Percentiles rank a stretch among this genome's conserved stretches.
Conservation (phyloP, 495 filamentous ascomycete genomes). For the Penicillium coprophilum region DNA sequence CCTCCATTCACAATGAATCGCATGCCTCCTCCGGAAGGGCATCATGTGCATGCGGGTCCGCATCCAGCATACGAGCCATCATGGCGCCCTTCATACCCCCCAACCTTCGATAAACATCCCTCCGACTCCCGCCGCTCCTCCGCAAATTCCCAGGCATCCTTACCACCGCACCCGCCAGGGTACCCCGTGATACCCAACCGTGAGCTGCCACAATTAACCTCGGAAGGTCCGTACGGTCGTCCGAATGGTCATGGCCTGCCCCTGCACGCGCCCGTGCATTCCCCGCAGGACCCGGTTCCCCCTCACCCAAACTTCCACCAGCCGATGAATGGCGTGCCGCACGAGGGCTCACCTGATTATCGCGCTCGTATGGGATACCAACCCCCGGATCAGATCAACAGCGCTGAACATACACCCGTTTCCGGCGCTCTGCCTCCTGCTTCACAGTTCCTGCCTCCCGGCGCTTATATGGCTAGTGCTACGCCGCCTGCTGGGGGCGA, state of each 20-base stretch:
- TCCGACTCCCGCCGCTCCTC: constrained; percentile 38
- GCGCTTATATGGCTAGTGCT: constrained; percentile 21
- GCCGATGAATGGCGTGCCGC: constrained; percentile 37
- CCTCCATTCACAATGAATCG: constrained; percentile 34
- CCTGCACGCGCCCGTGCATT: constrained; percentile 33
- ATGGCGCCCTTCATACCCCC: constrained; percentile 37
- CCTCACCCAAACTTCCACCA: constrained; percentile 33
- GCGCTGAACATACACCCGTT: constrained; percentile 30
- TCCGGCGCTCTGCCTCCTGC: constrained; percentile 25
- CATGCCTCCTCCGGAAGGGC: constrained; percentile 34
- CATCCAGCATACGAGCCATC: constrained; percentile 35
- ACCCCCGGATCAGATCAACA: constrained; percentile 28
- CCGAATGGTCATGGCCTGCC: constrained; percentile 36
- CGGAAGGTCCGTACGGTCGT: constrained; percentile 39
- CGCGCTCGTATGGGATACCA: constrained; percentile 37
- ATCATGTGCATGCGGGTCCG: constrained; percentile 26
- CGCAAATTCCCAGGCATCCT: constrained; percentile 26
- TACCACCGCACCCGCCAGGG: constrained; percentile 27
- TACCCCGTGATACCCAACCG: constrained; percentile 38
- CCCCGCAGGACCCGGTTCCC: constrained; percentile 27
- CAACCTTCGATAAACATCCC: constrained; percentile 33
- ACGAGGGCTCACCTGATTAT: constrained; percentile 41
- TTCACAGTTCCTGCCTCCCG: constrained; percentile 34
- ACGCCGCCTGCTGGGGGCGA: constrained; percentile 35
- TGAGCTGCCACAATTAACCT: constrained; percentile 43